phyloP scores from a whole-genome alignment of 2,329 filamentous ascomycete genomes.

The Setomelanomma holmii region DNA sequence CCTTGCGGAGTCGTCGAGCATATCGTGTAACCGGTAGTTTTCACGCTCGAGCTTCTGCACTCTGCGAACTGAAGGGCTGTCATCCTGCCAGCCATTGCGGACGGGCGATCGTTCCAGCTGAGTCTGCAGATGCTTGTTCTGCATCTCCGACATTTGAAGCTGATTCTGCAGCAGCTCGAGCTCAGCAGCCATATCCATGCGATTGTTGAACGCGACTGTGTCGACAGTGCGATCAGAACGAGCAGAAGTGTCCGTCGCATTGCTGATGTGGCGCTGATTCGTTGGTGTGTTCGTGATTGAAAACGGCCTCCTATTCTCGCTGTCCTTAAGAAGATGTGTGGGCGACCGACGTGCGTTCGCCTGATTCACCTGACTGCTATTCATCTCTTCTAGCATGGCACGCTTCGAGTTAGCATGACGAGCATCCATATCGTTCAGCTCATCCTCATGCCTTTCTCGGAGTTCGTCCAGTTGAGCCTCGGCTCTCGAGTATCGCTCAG shows the following conservation, averaged over 20 bases:
- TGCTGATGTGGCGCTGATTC: constrained; percentile 69
- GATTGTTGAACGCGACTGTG: constrained; percentile 81
- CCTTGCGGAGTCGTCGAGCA: constrained; percentile 91
- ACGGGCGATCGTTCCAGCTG: constrained; percentile 77
- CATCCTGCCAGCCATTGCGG: constrained; percentile 70
- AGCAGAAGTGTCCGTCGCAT: constrained; percentile 75
- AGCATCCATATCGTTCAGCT: constrained; percentile 69
- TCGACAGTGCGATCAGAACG: constrained; percentile 87
- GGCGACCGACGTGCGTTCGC: constrained; percentile 66
- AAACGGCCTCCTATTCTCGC: constrained; percentile 66
- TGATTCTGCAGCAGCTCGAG: constrained; percentile 93
- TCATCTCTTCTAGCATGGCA: constrained; percentile 84
- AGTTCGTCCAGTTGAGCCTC: constrained; percentile 83
- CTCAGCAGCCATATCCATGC: constrained; percentile 89
- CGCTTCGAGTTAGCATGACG: constrained; percentile 71
- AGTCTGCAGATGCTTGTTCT: constrained; percentile 89
- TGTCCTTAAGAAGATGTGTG: constrained; percentile 69
- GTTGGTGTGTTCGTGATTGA: constrained; percentile 81
- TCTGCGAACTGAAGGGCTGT: constrained; percentile 79
- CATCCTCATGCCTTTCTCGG: constrained; percentile 75
- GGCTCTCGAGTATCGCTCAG: constrained; percentile 79
- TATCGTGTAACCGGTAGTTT: constrained; percentile 89
- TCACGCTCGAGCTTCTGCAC: constrained; percentile 92
- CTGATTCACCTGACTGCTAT: constrained; percentile 76
- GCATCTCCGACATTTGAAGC: constrained; percentile 92